A percentile compares a stretch with the other conserved stretches of the same genome.
phyloP scores from a whole-genome alignment of 305 asterid genomes.

The Fraxinus xanthoxyloides region DNA sequence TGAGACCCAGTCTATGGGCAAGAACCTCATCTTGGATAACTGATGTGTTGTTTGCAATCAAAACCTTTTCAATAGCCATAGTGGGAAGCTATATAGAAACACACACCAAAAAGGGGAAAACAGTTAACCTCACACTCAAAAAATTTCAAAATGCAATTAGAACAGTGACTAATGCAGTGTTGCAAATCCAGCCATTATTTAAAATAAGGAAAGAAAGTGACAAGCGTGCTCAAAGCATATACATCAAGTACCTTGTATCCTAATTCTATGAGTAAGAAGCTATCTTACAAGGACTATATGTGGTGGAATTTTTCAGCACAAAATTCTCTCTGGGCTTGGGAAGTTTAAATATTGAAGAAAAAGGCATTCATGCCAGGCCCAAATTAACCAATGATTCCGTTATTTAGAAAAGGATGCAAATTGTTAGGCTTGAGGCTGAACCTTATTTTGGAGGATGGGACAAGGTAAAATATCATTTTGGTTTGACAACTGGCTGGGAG shows the following conservation, averaged over 20 bases:
- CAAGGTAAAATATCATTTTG: background rate
- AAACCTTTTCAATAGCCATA: slow-evolving; percentile 91
- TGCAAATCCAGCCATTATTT: background rate
- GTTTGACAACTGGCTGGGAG: background rate
- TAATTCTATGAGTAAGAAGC: background rate
- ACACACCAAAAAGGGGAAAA: background rate
- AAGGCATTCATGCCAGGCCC: background rate
- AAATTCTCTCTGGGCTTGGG: background rate
- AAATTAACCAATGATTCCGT: background rate
- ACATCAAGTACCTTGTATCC: background rate
- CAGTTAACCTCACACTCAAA: background rate
- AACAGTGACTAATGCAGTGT: background rate
- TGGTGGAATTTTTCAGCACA: background rate
- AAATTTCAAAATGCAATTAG: background rate
- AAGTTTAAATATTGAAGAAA: background rate
- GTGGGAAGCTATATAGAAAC: slow-evolving; percentile 62
- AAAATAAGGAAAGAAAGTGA: background rate
- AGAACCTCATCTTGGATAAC: slow-evolving; percentile 94
- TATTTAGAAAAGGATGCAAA: background rate
- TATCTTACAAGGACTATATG: background rate
- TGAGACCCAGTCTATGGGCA: slow-evolving; percentile 84
- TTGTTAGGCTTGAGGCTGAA: background rate
- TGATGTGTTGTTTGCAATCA: slow-evolving; percentile 85
- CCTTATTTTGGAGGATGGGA: background rate
- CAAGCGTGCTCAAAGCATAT: background rate